Evolutionary conservation across 495 filamentous ascomycete genomes (phyloP), one percentile per base, ranked within the genome.

Genomic region (Hypoxylon fuscum): DNA sequence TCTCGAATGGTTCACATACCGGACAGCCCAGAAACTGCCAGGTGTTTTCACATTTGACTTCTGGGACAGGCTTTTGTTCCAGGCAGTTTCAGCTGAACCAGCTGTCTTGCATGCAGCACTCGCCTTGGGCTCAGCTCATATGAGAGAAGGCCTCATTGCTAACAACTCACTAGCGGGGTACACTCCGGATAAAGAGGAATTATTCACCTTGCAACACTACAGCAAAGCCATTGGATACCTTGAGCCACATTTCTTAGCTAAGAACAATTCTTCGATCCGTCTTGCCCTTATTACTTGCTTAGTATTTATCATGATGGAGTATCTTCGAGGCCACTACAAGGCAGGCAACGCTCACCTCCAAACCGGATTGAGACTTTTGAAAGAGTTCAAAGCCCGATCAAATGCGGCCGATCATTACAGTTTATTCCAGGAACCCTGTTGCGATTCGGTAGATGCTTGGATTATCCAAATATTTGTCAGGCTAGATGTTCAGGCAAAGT

Each of bases 291-390:
- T 83, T 38, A 75, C 81, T 9, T 89, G 86, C 62, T 64, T 84
- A 15, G 46, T 87, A 1, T 87, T 88, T 62, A 75, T 80, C 51
- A 80, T 78, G 48, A 77, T 85, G 46, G 86, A 88, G 58, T 79
- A 79, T 41, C 68, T 87, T 4, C 79, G 78, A 35, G 83, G 84
- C 2, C 68, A 75, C 21, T 78, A 76, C 52, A 47, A 45, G 7
- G 53, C 75, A 1, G 79, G 77, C 7, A 72, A 74, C 12, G 55
- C 68, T 2, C 84, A 87, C 68, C 73, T 87, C 9, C 72, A 77
- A 53, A 76, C 64, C 47, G 79, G 80, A 6, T 23, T 77, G 20
- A 70, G 61, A 8, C 57, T 80, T 8, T 55, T 79, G 6, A 46
- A 62, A 6, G 64, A 71, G 20, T 57, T 53, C 2, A 58, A 68